Evolutionary conservation across 208 protist species (phyloP).

Genomic region (Trypanosoma cruzi): DNA sequence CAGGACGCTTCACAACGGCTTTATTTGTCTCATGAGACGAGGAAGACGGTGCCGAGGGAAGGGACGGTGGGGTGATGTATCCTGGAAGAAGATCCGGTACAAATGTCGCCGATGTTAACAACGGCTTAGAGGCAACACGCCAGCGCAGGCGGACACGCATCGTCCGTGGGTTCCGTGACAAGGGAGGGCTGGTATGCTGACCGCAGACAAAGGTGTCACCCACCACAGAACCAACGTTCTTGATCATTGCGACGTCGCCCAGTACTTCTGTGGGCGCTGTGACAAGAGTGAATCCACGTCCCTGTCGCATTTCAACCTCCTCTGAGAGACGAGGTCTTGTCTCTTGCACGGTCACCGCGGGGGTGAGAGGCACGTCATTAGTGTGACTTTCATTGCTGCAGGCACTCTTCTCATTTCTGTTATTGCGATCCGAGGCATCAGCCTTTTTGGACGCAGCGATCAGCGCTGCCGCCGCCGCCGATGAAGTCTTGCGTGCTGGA

Average conservation of each 20-base stretch:
- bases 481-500: constrained; percentile 13
- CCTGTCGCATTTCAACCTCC: neutral
- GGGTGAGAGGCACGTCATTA: neutral
- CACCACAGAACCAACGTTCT: constrained; percentile 9
- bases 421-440: neutral
- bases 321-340: neutral
- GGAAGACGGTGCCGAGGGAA: neutral
- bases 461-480: constrained; percentile 52
- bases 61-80: constrained; percentile 12
- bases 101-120: constrained; percentile 27
- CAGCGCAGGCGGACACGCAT: constrained; percentile 72
- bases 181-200: constrained; percentile 12
- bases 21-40: neutral
- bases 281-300: constrained; percentile 19
- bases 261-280: constrained; percentile 18
- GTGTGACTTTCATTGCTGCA: neutral
- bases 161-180: constrained; percentile 37
- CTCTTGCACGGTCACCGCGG: neutral
- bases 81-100: constrained; percentile 27
- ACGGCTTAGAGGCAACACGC: constrained; percentile 44
- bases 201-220: constrained; percentile 34
- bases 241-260: constrained; percentile 9
- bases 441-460: constrained; percentile 19
- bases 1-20: constrained; percentile 23
- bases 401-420: neutral